Base-by-base conservation (phyloP, 75 land plant species). In the Picea sitchensis region DNA sequence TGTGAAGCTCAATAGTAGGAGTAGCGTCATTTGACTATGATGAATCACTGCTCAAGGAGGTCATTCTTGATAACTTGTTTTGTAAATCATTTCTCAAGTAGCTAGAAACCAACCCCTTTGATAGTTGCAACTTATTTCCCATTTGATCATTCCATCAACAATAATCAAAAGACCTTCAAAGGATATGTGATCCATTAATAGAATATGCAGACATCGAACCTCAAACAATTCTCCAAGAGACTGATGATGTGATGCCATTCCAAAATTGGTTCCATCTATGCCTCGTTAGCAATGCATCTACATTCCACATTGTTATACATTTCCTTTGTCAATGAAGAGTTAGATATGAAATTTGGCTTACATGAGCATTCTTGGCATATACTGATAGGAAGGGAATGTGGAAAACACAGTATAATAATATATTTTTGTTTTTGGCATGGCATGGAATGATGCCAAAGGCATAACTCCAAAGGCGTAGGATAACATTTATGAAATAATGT, bases 131-230 rank as follows among this genome's bases (percentile, higher is more conserved):
- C 26, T 26, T 26, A 26, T 26, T 26, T 26, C 26, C 26, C 26
- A 26, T 26, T 26, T 26, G 26, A 26, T 26, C 26, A 26, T 26
- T 26, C 26, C 26, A 26, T 26, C 0, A 26, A 26, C 26, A 26
- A 26, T 26, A 26, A 0, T 26, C 26, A 26, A 26, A 26, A 26
- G 26, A 95, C 96, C 98, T 88, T 84, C 77, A 79, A 88, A 88
- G 17, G 98, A 61, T 57, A 93, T 94, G 65, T 89, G 74, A 79
- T 96, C 94, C 58, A 7, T 79, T 14, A 91, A 75, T 21, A 96
- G 98, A 78, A 94, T 92, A 77, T 94, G 94, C 74, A 96, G 82
- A 80, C 98, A 94, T 86, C 92, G 87, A 78, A 96, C 82, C 47
- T 94, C 92, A 68, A 96, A 96, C 51, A 92, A 80, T 87, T 84